Evolutionary conservation across 163 green algal genomes (phyloP), one percentile per base, ranked within the genome.

Genomic region (Scenedesmus sp.): DNA sequence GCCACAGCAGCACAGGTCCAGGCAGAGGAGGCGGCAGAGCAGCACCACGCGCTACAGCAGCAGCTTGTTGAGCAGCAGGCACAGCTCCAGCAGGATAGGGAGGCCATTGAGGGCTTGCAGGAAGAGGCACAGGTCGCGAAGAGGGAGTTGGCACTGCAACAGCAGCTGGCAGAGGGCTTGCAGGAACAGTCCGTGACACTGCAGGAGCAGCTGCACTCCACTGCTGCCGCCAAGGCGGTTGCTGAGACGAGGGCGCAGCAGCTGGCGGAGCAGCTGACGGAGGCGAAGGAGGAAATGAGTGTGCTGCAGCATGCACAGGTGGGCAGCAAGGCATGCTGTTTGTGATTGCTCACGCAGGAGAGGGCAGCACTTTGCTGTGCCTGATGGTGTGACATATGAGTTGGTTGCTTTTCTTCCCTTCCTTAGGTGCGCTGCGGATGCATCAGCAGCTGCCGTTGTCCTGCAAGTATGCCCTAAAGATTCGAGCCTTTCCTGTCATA

Each of bases 61-160:
- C 85, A 90, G 72, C 85, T 90, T 7, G 13, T 16, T 2, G 72
- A 90, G 85, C 85, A 90, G 72, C 43, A 83, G 44, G 35, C 24
- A 5, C 30, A 90, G 85, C 85, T 90, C 5, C 72, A 90, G 46
- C 26, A 73, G 44, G 85, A 83, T 37, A 51, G 72, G 3, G 85
- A 42, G 24, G 85, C 72, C 12, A 73, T 90, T 15, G 85, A 90
- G 72, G 26, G 49, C 33, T 42, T 90, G 70, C 85, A 90, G 72
- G 42, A 51, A 13, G n/a, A 83, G 72, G 85, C 85, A 10, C 24
- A 44, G 0, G 81, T 46, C n/a, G 72, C 85, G 4, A 73, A 78
- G 33, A 40, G 59, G 44, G 65, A 90, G 85, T 49, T 90, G 0
- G 18, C 24, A 1, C 40, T 26, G 37, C 85, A 90, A 72, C 85